Conservation (phyloP, 176 grass and related monocot species). For the Urochloa ruziziensis region DNA sequence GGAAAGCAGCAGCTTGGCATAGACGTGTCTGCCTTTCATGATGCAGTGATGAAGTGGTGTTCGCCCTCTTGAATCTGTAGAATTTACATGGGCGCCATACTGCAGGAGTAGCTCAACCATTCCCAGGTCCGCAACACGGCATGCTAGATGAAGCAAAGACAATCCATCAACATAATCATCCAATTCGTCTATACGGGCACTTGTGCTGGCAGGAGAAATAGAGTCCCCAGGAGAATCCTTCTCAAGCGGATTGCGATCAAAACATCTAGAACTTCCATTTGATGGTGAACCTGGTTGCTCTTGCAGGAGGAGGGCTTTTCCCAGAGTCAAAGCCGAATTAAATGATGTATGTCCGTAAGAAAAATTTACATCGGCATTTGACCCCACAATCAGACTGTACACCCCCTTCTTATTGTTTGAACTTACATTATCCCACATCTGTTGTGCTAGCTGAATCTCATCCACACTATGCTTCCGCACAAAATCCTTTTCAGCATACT, state of each 20-base stretch:
- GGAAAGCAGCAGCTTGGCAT: constrained; percentile 67
- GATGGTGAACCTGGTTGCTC: constrained; percentile 56
- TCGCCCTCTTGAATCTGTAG: constrained; percentile 52
- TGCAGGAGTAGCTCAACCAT: constrained; percentile 98
- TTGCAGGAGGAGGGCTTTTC: constrained; percentile 79
- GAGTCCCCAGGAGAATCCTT: constrained; percentile 44
- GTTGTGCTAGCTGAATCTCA: constrained; percentile 55
- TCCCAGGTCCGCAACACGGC: constrained; percentile 67
- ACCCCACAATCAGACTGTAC: constrained; percentile 78
- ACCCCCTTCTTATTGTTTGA: constrained; percentile 79
- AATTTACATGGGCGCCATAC: constrained; percentile 83
- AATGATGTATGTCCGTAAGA: constrained; percentile 44
- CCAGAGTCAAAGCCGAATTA: constrained; percentile 61
- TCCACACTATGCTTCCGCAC: constrained; percentile 49
- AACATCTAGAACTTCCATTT: constrained; percentile 46
- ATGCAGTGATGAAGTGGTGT: constrained; percentile 93
- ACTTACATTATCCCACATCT: constrained; percentile 84
- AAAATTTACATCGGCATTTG: constrained; percentile 71
- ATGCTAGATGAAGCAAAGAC: constrained; percentile 89
- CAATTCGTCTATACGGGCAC: constrained; percentile 25
- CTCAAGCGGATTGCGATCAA: constrained; percentile 12
- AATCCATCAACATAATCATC: constrained; percentile 64
- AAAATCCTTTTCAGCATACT: constrained; percentile 94
- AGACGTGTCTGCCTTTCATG: constrained; percentile 60
- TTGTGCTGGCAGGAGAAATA: constrained; percentile 52